Base-by-base conservation (phyloP, 306 rosid genomes). In the Malus fusca region DNA sequence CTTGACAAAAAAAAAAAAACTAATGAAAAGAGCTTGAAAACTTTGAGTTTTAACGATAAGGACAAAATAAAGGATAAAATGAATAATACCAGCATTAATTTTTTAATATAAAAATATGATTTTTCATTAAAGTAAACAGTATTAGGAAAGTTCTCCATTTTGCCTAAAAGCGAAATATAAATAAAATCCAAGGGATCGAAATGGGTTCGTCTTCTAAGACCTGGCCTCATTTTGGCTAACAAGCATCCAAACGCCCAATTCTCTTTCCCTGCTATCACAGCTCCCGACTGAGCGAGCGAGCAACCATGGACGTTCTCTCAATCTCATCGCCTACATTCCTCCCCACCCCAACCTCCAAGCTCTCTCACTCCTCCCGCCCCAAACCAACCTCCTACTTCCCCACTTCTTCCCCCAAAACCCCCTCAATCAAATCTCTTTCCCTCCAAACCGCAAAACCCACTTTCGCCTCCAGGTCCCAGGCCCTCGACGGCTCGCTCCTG, bases 231-330 rank as follows among this genome's bases (percentile, higher is more conserved):
- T 44, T 68, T 26, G 2, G 1, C 65, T 46, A 43, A 44, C 77
- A n/a, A 33, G 77, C 13, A 52, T 51, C 74, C 11, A 56, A 42
- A 19, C 63, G n/a, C 65, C 71, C 48, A 22, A 44, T 10, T 33
- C 55, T 65, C 17, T 25, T 42, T n/a, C 37, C 25, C 15, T 65
- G 68, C 15, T 17, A 28, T 23, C 69, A 8, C 3, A 18, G 44
- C 30, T n/a, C 65, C 68, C 51, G 61, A 62, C 58, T n/a, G n/a
- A 30, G 2, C 68, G 3, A 26, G 26, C 26, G 9, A 17, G 23
- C 70, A n/a, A 10, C 82, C 83, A 90, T 92, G 97, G 90, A 88
- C 75, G 84, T 87, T 35, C 96, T 92, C 74, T 82, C 96, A 60
- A 58, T 84, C 81, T 83, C 95, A 23, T 71, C 87, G 23, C 78